Evolutionary conservation across 2,329 filamentous ascomycete species (phyloP).

Genomic region (Aspergillus aculeatus): DNA sequence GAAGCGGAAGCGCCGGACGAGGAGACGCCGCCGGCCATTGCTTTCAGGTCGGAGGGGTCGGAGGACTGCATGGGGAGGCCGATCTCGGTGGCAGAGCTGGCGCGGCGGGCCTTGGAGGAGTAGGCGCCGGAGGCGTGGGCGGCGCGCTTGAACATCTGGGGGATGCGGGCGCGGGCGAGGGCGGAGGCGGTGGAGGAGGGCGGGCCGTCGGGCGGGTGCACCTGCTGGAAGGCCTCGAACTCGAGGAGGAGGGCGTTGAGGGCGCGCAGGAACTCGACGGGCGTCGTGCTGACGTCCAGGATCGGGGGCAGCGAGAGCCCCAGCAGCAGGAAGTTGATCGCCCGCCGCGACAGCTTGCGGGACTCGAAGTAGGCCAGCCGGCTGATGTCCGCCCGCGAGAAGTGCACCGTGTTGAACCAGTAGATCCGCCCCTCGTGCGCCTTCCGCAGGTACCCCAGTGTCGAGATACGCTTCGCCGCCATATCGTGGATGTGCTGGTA

Average conservation of each 20-base stretch:
- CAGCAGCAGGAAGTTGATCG: slow-evolving; percentile 89
- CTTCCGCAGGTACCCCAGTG: slow-evolving; percentile 87
- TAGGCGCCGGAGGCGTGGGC: slow-evolving; percentile 47
- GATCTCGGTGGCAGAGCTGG: slow-evolving; percentile 61
- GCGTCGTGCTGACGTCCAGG: slow-evolving; percentile 76
- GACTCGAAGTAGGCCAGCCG: slow-evolving; percentile 83
- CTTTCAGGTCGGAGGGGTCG: slow-evolving; percentile 50
- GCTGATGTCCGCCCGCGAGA: slow-evolving; percentile 75
- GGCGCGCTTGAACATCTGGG: slow-evolving; percentile 76
- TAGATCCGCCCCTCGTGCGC: slow-evolving; percentile 94
- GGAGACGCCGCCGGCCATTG: slow-evolving; percentile 40
- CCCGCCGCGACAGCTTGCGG: slow-evolving; percentile 80
- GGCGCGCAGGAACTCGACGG: slow-evolving; percentile 81
- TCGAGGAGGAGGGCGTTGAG: slow-evolving; percentile 83
- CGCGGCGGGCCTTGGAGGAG: slow-evolving; percentile 53
- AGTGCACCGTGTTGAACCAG: slow-evolving; percentile 97
- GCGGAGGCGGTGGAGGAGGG: slow-evolving; percentile 66
- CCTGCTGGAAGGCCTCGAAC: slow-evolving; percentile 89
- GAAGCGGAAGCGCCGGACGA: slow-evolving; percentile 40
- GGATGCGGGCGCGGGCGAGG: slow-evolving; percentile 74
- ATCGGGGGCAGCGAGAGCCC: slow-evolving; percentile 88
- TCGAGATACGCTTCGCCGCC: slow-evolving; percentile 89
- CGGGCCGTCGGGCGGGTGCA: slow-evolving; percentile 75
- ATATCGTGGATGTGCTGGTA: slow-evolving; percentile 76
- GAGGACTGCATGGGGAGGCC: slow-evolving; percentile 53